Percentiles rank a stretch among this genome's conserved stretches.
Conservation (phyloP, 2,329 filamentous ascomycete genomes). For the Beauveria brongniartii region DNA sequence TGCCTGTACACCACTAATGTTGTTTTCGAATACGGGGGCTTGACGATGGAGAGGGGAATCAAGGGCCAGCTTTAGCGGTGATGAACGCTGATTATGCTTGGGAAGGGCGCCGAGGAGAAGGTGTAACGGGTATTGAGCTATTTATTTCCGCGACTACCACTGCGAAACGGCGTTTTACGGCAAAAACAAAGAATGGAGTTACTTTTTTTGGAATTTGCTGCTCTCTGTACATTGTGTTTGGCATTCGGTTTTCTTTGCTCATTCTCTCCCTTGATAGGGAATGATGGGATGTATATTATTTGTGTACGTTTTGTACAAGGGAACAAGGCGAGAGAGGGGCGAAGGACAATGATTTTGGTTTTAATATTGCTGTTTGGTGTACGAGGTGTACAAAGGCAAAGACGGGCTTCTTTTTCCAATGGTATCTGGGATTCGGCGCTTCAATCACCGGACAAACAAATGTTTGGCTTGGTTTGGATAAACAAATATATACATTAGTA, state of each 20-base stretch:
- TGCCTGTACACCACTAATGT: conserved; percentile 53
- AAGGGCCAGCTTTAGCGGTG: not conserved
- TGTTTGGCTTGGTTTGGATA: conserved; percentile 9
- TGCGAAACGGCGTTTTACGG: conserved; percentile 7
- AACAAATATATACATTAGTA: conserved; percentile 2
- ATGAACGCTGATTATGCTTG: not conserved
- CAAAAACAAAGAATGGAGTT: not conserved
- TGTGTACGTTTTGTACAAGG: conserved; percentile 8
- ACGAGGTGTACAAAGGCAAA: conserved; percentile 9
- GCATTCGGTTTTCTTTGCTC: not conserved
- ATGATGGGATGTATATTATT: conserved; percentile 1
- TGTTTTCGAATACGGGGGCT: conserved; percentile 6
- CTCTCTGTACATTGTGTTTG: conserved; percentile 1
- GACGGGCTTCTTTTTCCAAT: not conserved
- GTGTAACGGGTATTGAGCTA: not conserved
- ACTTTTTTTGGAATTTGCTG: not conserved
- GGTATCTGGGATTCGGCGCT: conserved; percentile 3
- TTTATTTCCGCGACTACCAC: not conserved
- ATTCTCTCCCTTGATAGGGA: not conserved
- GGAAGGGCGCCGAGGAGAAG: not conserved
- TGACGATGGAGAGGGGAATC: not conserved
- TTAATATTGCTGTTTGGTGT: not conserved
- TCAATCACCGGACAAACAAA: conserved; percentile 2
- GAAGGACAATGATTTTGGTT: not conserved
- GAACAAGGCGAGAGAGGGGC: not conserved